These are phyloP conservation scores for Centella asiatica DNA, from an alignment of 129 eudicot genomes.

Conservation along the genomic window DNA sequence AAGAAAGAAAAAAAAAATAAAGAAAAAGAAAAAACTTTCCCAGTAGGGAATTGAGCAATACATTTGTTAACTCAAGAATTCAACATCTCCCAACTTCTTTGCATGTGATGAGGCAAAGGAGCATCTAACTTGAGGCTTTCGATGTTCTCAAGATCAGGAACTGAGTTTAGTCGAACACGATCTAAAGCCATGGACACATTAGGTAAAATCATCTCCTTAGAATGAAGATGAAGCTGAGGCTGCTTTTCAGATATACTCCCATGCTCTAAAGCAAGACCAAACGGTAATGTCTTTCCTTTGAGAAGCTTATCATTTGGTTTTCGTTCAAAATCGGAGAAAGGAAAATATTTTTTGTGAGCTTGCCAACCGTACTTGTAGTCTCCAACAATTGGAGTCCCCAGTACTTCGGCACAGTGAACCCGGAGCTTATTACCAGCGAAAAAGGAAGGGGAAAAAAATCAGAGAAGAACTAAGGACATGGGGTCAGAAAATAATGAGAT, in stretches of 20 bases:
- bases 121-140: conserved; percentile 57
- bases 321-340: conserved; percentile 22
- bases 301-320: conserved; percentile 10
- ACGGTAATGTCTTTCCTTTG: conserved; percentile 20
- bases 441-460: conserved; percentile 1
- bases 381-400: conserved; percentile 97
- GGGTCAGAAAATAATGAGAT: background rate
- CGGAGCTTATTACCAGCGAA: conserved; percentile 47
- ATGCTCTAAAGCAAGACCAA: conserved; percentile 51
- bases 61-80: conserved; percentile 17
- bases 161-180: conserved; percentile 25
- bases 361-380: conserved; percentile 98
- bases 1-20: background rate
- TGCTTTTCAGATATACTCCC: conserved; percentile 75
- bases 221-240: conserved; percentile 77
- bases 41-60: background rate
- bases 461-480: background rate
- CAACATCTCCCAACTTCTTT: conserved; percentile 85
- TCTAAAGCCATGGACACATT: conserved; percentile 51
- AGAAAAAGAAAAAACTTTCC: background rate
- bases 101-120: conserved; percentile 89
- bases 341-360: conserved; percentile 63
- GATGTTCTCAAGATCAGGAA: conserved; percentile 34
- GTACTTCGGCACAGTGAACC: conserved; percentile 95
- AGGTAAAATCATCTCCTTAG: conserved; percentile 82